Percentiles rank a stretch among this genome's conserved stretches.
These are phyloP conservation scores for Trichothecium roseum DNA, from an alignment of 2,329 filamentous ascomycete species.

Conservation along the genomic window DNA sequence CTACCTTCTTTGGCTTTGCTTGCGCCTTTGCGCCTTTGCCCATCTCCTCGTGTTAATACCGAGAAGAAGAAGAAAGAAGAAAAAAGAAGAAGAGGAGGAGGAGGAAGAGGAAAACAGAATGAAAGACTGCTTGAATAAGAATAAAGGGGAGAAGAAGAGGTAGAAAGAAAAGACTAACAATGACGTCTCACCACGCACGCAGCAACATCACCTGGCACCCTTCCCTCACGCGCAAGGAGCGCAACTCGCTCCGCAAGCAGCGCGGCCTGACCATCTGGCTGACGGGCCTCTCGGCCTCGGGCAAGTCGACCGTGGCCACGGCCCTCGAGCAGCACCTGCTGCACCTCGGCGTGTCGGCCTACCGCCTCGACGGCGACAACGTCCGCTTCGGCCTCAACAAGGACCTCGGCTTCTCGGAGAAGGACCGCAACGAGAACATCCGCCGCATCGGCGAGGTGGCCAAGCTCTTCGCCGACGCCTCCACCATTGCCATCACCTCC, in stretches of 20 bases:
- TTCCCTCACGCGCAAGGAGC: slow-evolving; percentile 68
- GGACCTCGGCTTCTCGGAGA: slow-evolving; percentile 88
- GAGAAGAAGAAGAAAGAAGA: too few species aligned
- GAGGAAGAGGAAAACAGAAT: too few species aligned
- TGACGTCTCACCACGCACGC: slow-evolving; percentile 10
- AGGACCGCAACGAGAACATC: slow-evolving; percentile 96
- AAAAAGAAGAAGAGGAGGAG: too few species aligned
- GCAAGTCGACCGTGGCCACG: slow-evolving; percentile 94
- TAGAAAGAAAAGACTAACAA: slow-evolving; percentile 3
- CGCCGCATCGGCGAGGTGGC: slow-evolving; percentile 89
- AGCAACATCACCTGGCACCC: slow-evolving; percentile 91
- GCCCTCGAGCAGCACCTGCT: slow-evolving; percentile 95
- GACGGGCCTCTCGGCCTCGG: slow-evolving; percentile 89
- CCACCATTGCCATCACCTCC: slow-evolving; percentile 80
- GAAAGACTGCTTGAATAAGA: too few species aligned
- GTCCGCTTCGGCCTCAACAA: slow-evolving; percentile 97
- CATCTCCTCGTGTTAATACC: too few species aligned
- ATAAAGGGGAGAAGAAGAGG: neutral
- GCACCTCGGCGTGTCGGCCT: slow-evolving; percentile 71
- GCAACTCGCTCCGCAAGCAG: slow-evolving; percentile 66
- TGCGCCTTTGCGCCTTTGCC: too few species aligned
- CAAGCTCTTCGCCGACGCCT: slow-evolving; percentile 88
- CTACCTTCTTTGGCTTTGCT: neutral
- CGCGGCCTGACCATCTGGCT: slow-evolving; percentile 95
- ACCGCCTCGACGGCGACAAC: slow-evolving; percentile 96